Base-by-base conservation (phyloP, 331 rosid genomes). In the Acacia pycnantha region DNA sequence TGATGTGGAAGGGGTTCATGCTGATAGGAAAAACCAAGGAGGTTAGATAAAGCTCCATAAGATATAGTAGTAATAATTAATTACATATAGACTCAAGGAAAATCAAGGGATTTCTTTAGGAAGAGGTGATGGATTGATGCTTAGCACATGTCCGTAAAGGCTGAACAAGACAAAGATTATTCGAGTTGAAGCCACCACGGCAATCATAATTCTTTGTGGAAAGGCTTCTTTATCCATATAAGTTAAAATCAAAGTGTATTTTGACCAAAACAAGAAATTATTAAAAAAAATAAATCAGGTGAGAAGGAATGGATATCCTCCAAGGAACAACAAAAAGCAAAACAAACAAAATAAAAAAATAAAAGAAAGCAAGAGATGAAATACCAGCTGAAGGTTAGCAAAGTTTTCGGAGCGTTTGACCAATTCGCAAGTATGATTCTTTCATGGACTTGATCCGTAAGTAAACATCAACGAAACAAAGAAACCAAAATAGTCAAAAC, bases 381-480 rank as follows among this genome's bases (percentile, higher is more conserved):
- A 76, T 86, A 91, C 99, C 97, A 85, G 94, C 77, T 87, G 88
- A 68, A 93, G 72, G 87, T 85, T 92, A 26, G 82, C 6, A 79
- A 87, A 87, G 93, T 58, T 86, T 84, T 90, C 54, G 90, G 84
- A 85, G 84, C 88, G 92, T 67, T 56, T 96, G 97, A 77, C 87
- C 75, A 96, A 29, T 47, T 93, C 99, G 78, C 27, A 83, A 83
- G 89, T 91, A 89, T 59, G 11, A 43, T 44, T 91, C 97, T 92
- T 85, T 93, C 98, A 93, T 88, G 76, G 79, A 33, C 83, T 89
- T 88, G 80, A 95, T 80, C 99, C 92, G 90, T 84, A 77, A 82
- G 82, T 43, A n/a, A 69, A 78, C 73, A 80, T n/a, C 8, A 76
- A 37, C 47, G 11, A 80, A 80, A 72, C 35, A n/a, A n/a, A 88